Evolutionary conservation across 2,329 filamentous ascomycete genomes (phyloP), one percentile per base, ranked within the genome.

Genomic region (Kalaharituber pfeilii): DNA sequence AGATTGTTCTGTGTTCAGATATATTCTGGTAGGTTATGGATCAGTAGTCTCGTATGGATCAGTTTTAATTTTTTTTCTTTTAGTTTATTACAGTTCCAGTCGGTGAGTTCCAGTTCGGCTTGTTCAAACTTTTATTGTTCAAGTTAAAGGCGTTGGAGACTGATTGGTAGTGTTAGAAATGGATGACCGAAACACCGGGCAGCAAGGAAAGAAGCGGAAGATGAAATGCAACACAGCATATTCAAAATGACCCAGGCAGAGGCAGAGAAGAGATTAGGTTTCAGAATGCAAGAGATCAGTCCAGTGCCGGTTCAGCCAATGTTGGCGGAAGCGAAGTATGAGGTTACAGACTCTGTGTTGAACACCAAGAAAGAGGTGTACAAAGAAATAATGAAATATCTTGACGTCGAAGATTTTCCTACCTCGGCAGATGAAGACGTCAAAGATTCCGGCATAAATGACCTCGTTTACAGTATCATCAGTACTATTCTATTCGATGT

Each of bases 301-400:
- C 39, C 24, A 6, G 30, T 58, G 18, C 15, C 54, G 2, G 54
- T 55, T n/a, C 11, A 44, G 5, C 25, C 5, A 49, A 57, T 57
- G 42, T 29, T 57, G 42, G 44, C 36, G 20, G 33, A 26, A n/a
- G 36, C 33, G 7, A 13, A 42, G 20, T 22, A 39, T 20, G 29
- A 36, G 29, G 9, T n/a, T 24, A 25, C 8, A 45, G 56, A 20
- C 22, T 50, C 15, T n/a, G 52, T 58, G 24, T 24, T 36, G 45
- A 36, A 52, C 18, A 49, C 29, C 18, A 58, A 57, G 49, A 50
- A 51, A n/a, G 28, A n/a, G 52, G 52, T 53, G 3, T 53, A 53
- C 26, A 18, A 49, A 4, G 15, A 53, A 6, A 20, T 29, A 7
- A 5, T 54, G 52, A n/a, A 30, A n/a, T 54, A 51, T 52, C 15